Conservation (phyloP, 257 asterid genomes). For the Primulina huaijiensis region DNA sequence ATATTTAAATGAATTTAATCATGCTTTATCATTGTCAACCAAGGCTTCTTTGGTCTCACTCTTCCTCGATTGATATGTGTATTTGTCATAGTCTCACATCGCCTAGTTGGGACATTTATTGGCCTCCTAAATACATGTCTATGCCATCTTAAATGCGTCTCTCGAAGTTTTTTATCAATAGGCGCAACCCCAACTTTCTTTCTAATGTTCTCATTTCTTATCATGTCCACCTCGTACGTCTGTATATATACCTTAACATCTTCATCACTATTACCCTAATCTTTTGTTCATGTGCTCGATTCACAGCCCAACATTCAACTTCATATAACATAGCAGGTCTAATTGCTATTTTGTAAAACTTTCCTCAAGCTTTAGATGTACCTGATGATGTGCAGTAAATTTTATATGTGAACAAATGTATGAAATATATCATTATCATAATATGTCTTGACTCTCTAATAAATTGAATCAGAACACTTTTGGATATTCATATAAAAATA, state of each 20-base stretch:
- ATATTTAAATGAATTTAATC: too few relatives aligned
- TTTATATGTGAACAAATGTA: too few relatives aligned
- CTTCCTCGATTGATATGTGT: not conserved
- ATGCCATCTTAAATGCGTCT: not conserved
- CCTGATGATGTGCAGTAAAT: not conserved
- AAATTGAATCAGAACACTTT: not conserved
- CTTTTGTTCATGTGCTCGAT: too few relatives aligned
- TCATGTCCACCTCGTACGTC: not conserved
- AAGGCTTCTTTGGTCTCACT: not conserved
- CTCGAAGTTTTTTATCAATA: too few relatives aligned
- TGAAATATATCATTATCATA: not conserved
- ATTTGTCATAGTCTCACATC: not conserved
- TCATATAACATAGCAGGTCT: not conserved
- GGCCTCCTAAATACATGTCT: not conserved
- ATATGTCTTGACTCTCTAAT: not conserved
- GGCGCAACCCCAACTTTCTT: not conserved
- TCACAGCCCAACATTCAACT: not conserved
- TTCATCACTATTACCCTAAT: too few relatives aligned
- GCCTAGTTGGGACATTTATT: not conserved
- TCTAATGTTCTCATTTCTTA: not conserved
- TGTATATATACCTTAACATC: too few relatives aligned
- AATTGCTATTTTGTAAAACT: not conserved
- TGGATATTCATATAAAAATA: too few relatives aligned
- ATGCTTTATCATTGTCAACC: not conserved
- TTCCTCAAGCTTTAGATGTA: not conserved